Evolutionary conservation across 331 rosid genomes (phyloP), one percentile per base, ranked within the genome.

Genomic region (Spiraea crenata): DNA sequence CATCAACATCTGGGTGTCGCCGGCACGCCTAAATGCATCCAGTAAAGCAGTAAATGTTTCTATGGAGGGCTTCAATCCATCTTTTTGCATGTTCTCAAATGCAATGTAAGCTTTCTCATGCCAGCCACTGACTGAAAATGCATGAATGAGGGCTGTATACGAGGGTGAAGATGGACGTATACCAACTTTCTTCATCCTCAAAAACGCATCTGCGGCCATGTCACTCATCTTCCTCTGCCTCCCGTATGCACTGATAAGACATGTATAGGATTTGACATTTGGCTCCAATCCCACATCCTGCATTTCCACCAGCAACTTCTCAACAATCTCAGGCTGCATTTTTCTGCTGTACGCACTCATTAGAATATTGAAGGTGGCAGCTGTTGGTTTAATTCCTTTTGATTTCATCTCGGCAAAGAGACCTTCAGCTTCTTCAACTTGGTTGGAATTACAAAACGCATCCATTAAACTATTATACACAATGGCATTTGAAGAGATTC

Each of bases 381-480:
- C 68, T 0, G 95, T 87, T 9, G 97, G 97, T 73, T 84, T 87
- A 66, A 89, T 80, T 48, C 92, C 92, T 77, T 83, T 90, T 25
- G 79, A 57, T 82, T 83, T 89, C 98, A 93, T 87, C 86, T 90
- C 97, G 37, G 80, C 80, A 63, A 83, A 89, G 63, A 93, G 84
- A 56, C 98, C 96, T 83, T 93, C 98, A 9, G 92, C 97, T 89
- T 87, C 98, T 71, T 93, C 96, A 19, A 93, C 66, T 9, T 62
- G 88, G 69, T 87, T 89, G 58, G 89, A 84, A 87, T 87, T 84
- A 75, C 84, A 67, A 72, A 74, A 93, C 46, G 88, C 85, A 67
- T 85, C 88, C 85, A 93, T 84, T 60, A 93, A 74, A 47, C 92
- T 93, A 84, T 93, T 90, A 71, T 84, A 90, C 49, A 93, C 86